Conservation (phyloP, 129 eudicot genomes). For the Artemisia tridentata region DNA sequence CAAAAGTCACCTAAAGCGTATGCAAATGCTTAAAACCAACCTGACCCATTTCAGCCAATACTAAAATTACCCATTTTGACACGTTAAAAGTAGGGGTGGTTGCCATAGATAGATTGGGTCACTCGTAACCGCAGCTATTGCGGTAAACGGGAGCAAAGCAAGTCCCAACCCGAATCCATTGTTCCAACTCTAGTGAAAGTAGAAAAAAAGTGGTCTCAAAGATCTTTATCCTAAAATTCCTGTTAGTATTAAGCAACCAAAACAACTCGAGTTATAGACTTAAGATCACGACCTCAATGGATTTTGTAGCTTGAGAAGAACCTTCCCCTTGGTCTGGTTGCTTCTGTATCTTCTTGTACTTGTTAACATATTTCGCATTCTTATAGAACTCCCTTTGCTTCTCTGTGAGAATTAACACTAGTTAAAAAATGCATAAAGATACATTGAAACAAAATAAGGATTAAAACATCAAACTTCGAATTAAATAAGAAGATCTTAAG, state of each 20-base stretch:
- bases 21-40: no score
- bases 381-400: conserved; percentile 8
- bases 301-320: conserved; percentile 31
- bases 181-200: not conserved
- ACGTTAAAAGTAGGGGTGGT: no score
- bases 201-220: not conserved
- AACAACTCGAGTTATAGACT: not conserved
- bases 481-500: no score
- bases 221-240: not conserved
- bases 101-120: no score
- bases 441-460: not conserved
- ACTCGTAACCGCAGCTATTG: no score
- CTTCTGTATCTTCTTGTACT: conserved; percentile 67
- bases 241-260: conserved; percentile 4
- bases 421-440: not conserved
- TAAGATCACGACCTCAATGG: conserved; percentile 39
- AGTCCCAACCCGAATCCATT: no score
- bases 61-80: no score
- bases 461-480: no score
- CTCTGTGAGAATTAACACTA: conserved; percentile 27
- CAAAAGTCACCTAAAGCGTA: no score
- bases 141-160: no score
- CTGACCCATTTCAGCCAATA: no score
- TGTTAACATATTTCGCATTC: conserved; percentile 46
- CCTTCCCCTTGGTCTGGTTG: conserved; percentile 37